Evolutionary conservation across 257 asterid species (phyloP).

Genomic region (Eustoma russellianum): DNA sequence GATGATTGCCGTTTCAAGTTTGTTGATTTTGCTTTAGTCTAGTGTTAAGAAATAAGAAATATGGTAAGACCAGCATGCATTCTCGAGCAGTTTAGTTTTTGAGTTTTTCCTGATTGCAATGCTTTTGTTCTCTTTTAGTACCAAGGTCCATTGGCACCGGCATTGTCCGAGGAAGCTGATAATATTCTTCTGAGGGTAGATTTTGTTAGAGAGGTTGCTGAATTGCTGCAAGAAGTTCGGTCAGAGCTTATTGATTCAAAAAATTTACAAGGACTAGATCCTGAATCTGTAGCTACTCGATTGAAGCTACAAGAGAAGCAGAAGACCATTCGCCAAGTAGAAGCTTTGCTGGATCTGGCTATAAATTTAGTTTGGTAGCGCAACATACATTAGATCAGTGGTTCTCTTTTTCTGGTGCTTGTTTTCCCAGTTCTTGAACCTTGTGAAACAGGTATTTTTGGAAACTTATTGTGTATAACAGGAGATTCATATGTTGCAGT

Average conservation of each 20-base stretch:
- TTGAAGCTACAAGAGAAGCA: conserved; percentile 90
- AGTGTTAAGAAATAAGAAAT: no score
- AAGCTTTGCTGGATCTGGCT: conserved; percentile 68
- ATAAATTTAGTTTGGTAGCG: conserved; percentile 62
- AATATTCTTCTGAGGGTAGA: conserved; percentile 76
- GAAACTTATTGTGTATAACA: no score
- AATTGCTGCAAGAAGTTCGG: conserved; percentile 66
- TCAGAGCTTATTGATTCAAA: conserved; percentile 29
- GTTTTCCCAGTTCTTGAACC: no score
- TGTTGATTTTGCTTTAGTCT: no score
- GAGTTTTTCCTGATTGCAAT: neutral
- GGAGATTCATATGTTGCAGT: no score
- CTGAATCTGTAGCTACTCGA: conserved; percentile 66
- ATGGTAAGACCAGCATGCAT: no score
- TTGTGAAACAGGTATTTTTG: no score
- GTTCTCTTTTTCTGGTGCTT: no score
- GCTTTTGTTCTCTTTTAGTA: conserved; percentile 32
- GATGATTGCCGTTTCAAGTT: no score
- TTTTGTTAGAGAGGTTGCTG: conserved; percentile 76
- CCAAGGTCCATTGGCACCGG: conserved; percentile 72
- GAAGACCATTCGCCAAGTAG: conserved; percentile 63
- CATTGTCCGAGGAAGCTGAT: conserved; percentile 42
- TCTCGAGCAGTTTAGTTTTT: no score
- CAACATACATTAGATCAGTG: neutral
- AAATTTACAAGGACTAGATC: conserved; percentile 47